Conservation (phyloP, 495 filamentous ascomycete species). For the Aspergillus avenaceus region DNA sequence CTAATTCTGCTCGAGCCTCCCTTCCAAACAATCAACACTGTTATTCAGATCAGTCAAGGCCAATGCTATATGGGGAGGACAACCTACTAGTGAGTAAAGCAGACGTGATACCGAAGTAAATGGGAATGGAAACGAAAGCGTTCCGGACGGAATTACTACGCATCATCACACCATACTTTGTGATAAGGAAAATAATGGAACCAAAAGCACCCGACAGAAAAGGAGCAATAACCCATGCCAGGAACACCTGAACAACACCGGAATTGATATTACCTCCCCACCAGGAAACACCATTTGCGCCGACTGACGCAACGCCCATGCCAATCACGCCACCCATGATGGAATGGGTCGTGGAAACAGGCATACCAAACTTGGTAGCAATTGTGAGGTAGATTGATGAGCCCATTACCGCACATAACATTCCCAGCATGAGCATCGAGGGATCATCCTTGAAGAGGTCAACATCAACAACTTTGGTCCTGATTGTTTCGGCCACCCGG, state of each 20-base stretch:
- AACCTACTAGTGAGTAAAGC: constrained; percentile 13
- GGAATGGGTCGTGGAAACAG: constrained; percentile 19
- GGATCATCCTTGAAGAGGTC: constrained; percentile 8
- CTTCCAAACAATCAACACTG: constrained; percentile 21
- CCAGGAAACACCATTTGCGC: constrained; percentile 10
- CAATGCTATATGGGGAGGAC: neutral
- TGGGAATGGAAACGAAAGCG: constrained; percentile 11
- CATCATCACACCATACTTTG: constrained; percentile 12
- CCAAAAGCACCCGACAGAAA: constrained; percentile 8
- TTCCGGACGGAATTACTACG: constrained; percentile 5
- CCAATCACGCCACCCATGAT: constrained; percentile 18
- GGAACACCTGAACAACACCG: constrained; percentile 18
- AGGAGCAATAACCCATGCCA: constrained; percentile 18
- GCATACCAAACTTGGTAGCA: constrained; percentile 14
- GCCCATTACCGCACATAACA: constrained; percentile 13
- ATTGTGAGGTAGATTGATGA: constrained; percentile 13
- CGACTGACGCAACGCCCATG: constrained; percentile 14
- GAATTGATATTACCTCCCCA: constrained; percentile 19
- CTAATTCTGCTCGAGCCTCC: constrained; percentile 13
- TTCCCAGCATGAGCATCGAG: constrained; percentile 16
- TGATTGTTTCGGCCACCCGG: constrained; percentile 15
- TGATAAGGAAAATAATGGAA: constrained; percentile 16
- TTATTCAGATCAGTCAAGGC: neutral
- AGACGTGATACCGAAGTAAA: constrained; percentile 16
- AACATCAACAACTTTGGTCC: constrained; percentile 15